phyloP scores from a whole-genome alignment of 2,329 filamentous ascomycete species.

The Xylaria sp. region DNA sequence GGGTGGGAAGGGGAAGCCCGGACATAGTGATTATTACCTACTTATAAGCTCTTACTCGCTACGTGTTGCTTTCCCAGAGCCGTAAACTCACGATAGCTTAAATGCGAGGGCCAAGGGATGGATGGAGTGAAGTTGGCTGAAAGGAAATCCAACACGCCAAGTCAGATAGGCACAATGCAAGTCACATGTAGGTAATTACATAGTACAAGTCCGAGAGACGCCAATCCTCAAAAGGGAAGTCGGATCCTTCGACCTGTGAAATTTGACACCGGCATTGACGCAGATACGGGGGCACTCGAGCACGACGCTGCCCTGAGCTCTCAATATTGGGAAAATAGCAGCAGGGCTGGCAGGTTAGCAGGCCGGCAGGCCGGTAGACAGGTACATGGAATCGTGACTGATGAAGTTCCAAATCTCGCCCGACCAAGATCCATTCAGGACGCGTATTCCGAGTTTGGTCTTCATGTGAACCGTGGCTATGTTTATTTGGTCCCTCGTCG shows the following conservation, averaged over 20 bases:
- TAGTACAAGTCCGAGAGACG: background rate
- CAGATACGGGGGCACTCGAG: background rate
- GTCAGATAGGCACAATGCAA: background rate
- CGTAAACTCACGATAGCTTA: background rate
- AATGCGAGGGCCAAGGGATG: too few species aligned
- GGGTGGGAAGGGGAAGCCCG: too few species aligned
- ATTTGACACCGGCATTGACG: background rate
- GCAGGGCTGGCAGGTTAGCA: too few species aligned
- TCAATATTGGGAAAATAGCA: background rate
- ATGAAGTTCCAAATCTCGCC: background rate
- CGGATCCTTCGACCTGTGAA: background rate
- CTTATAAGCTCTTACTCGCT: background rate
- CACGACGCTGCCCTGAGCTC: background rate
- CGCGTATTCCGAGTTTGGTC: background rate
- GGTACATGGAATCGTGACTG: constrained; percentile 1
- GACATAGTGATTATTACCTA: background rate
- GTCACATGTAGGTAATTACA: background rate
- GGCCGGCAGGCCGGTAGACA: too few species aligned
- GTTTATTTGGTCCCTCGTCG: constrained; percentile 19
- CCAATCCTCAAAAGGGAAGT: background rate
- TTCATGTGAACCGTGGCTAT: constrained; percentile 24
- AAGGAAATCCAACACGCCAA: background rate
- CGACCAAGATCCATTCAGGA: background rate
- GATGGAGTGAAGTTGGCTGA: background rate
- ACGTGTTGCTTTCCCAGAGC: background rate